phyloP scores from a whole-genome alignment of 441 rosid species.

The Biscutella laevigata region DNA sequence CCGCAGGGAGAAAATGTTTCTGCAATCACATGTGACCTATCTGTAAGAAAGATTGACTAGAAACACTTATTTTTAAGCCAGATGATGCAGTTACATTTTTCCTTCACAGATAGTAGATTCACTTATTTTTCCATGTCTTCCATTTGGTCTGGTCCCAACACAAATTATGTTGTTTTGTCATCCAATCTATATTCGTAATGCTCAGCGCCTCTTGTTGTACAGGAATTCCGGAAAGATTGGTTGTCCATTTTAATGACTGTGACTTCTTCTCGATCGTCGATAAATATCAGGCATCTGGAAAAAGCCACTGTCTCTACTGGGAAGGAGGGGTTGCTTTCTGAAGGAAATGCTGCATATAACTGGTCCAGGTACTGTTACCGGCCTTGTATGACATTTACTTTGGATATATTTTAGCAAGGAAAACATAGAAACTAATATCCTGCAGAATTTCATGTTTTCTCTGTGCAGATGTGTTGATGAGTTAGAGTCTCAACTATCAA shows the following conservation, averaged over 20 bases:
- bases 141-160: background rate
- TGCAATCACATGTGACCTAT: constrained; percentile 83
- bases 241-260: constrained; percentile 89
- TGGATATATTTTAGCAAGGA: constrained; percentile 11
- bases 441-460: constrained; percentile 3
- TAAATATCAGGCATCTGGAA: constrained; percentile 94
- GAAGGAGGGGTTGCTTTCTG: constrained; percentile 98
- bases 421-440: background rate
- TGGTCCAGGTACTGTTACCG: constrained; percentile 77
- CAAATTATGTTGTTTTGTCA: background rate
- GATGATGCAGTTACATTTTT: background rate
- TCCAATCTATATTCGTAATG: constrained; percentile 10
- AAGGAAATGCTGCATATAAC: constrained; percentile 96
- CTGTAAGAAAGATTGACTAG: constrained; percentile 56
- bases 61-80: constrained; percentile 2
- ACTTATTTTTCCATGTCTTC: constrained; percentile 4
- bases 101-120: constrained; percentile 5
- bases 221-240: constrained; percentile 99
- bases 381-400: constrained; percentile 2
- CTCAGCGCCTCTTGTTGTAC: constrained; percentile 14
- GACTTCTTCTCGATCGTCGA: constrained; percentile 91
- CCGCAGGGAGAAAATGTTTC: constrained; percentile 86
- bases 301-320: constrained; percentile 99
- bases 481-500: constrained; percentile 80
- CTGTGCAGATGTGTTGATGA: constrained; percentile 89